phyloP scores from a whole-genome alignment of 2,329 filamentous ascomycete genomes.

The Alternaria arbusti region DNA sequence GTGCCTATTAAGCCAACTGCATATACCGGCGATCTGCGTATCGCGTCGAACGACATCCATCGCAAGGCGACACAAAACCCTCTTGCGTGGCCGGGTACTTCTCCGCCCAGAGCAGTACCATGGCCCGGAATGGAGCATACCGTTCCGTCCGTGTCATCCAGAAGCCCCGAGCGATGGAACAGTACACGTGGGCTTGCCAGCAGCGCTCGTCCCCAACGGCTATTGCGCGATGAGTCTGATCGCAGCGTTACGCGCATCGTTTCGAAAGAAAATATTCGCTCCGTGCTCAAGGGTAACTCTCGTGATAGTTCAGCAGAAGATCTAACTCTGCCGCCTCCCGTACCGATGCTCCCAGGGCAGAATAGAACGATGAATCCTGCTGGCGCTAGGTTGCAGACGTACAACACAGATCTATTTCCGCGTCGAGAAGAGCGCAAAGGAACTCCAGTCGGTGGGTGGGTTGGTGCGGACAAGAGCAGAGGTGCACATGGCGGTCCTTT shows the following conservation, averaged over 20 bases:
- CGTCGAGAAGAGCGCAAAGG: slow-evolving; percentile 23
- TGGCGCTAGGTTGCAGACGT: slow-evolving; percentile 23
- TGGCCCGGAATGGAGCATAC: slow-evolving; percentile 14
- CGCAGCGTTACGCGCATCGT: slow-evolving; percentile 32
- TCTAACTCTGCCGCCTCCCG: slow-evolving; percentile 5
- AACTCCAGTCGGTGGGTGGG: slow-evolving; percentile 16
- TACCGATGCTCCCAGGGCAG: background rate
- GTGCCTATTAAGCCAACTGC: slow-evolving; percentile 23
- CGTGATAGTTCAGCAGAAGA: slow-evolving; percentile 28
- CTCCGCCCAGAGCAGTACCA: background rate
- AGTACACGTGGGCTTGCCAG: background rate
- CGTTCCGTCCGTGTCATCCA: slow-evolving; percentile 28
- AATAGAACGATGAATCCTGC: background rate
- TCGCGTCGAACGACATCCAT: slow-evolving; percentile 10
- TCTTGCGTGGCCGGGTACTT: slow-evolving; percentile 13
- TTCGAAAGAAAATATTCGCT: slow-evolving; percentile 44
- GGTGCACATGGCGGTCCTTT: background rate
- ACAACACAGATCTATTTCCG: slow-evolving; percentile 41
- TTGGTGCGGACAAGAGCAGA: slow-evolving; percentile 1
- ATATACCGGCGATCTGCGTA: slow-evolving; percentile 15
- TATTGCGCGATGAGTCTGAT: background rate
- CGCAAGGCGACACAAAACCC: background rate
- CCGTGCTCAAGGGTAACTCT: slow-evolving; percentile 26
- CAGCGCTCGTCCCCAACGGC: slow-evolving; percentile 2
- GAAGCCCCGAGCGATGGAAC: slow-evolving; percentile 22